Percentiles rank a stretch among this genome's conserved stretches.
These are phyloP conservation scores for Marasmius fiardii DNA, from an alignment of 1,284 basidiomycete species.

Conservation along the genomic window DNA sequence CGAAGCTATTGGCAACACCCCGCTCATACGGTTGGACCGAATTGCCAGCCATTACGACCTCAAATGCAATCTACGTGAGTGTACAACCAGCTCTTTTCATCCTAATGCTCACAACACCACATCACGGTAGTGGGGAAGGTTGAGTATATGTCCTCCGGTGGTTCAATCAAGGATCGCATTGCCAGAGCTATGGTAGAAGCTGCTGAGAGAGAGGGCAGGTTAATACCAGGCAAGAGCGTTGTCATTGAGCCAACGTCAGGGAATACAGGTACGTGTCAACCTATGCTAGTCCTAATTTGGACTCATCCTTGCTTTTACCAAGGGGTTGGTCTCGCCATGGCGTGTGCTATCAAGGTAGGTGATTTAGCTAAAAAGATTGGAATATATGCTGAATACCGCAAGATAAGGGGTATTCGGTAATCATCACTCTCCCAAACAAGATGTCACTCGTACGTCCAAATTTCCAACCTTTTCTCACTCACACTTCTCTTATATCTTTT, in stretches of 20 bases:
- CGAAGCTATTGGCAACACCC: conserved; percentile 87
- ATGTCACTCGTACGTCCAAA: conserved; percentile 72
- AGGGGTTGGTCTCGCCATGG: conserved; percentile 91
- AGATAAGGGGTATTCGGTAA: conserved; percentile 86
- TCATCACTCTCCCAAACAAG: conserved; percentile 96
- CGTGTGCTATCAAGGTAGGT: conserved; percentile 86
- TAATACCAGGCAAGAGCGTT: conserved; percentile 87
- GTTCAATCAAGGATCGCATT: conserved; percentile 94
- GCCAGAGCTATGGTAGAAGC: conserved; percentile 96
- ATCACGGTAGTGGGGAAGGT: conserved; percentile 74
- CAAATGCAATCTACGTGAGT: conserved; percentile 88
- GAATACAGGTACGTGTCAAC: conserved; percentile 74
- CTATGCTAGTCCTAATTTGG: not conserved
- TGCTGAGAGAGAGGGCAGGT: conserved; percentile 84
- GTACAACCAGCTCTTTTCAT: not conserved
- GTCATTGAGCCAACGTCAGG: conserved; percentile 94
- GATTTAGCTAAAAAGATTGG: conserved; percentile 8
- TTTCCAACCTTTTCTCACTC: not conserved
- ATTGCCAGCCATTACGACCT: conserved; percentile 75
- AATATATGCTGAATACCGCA: conserved; percentile 68
- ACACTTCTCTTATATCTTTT: conserved; percentile 1
- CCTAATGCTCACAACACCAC: conserved; percentile 5
- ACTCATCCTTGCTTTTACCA: conserved; percentile 5
- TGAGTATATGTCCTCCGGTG: conserved; percentile 90
- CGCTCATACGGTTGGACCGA: conserved; percentile 83